Percentiles rank a stretch among this genome's conserved stretches.
Conservation (phyloP, 163 green algal genomes). For the Coccomyxa subellipsoidea region DNA sequence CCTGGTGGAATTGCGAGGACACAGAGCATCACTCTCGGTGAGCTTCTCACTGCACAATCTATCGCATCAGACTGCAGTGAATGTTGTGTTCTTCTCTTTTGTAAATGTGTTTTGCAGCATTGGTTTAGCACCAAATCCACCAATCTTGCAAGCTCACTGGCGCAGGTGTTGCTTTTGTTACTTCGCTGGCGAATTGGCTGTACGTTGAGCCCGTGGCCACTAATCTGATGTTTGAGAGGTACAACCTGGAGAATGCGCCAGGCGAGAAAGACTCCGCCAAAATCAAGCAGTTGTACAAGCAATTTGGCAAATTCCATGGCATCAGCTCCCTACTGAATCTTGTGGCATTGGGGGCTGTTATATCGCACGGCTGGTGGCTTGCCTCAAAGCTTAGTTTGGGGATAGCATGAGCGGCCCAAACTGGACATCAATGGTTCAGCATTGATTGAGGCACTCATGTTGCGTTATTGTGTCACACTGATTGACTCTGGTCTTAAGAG, state of each 20-base stretch:
- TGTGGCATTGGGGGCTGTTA: slow-evolving; percentile 21
- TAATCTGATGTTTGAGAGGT: slow-evolving; percentile 61
- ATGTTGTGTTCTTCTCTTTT: no score
- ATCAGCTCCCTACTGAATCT: slow-evolving; percentile 48
- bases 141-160: not conserved
- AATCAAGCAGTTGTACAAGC: slow-evolving; percentile 40
- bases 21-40: slow-evolving; percentile 13
- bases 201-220: slow-evolving; percentile 55
- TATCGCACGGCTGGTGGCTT: slow-evolving; percentile 33
- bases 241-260: slow-evolving; percentile 55
- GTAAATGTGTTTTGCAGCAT: not conserved
- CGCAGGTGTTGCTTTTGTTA: slow-evolving; percentile 28
- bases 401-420: not conserved
- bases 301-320: slow-evolving; percentile 46
- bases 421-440: no score
- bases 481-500: no score
- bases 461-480: no score
- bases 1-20: not conserved
- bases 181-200: slow-evolving; percentile 48
- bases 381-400: slow-evolving; percentile 5
- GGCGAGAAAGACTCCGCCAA: slow-evolving; percentile 17
- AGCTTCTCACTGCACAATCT: not conserved
- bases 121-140: not conserved
- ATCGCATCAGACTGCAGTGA: no score
- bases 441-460: no score